These are phyloP conservation scores for Tylopilus sp. DNA, from an alignment of 768 basidiomycete species.

Conservation along the genomic window DNA sequence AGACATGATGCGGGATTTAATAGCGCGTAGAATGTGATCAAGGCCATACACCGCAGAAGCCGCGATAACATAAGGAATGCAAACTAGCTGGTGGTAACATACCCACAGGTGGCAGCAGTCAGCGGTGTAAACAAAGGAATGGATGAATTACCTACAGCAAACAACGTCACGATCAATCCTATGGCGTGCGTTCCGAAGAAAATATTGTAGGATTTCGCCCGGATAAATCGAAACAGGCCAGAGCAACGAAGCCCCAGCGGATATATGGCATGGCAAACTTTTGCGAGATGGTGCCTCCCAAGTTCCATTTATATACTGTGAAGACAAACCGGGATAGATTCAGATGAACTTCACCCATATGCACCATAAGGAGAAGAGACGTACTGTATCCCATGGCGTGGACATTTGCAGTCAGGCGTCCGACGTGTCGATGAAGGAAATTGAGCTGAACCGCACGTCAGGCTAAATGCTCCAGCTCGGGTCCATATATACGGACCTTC, in stretches of 20 bases:
- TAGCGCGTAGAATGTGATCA: conserved; percentile 55
- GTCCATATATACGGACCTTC: conserved; percentile 40
- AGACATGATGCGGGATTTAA: conserved; percentile 59
- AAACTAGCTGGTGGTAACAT: conserved; percentile 49
- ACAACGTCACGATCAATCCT: conserved; percentile 49
- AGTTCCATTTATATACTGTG: conserved; percentile 56
- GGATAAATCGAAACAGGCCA: conserved; percentile 51
- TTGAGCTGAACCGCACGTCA: conserved; percentile 49
- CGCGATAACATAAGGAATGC: conserved; percentile 54
- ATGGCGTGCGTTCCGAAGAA: conserved; percentile 62
- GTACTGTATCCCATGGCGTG: conserved; percentile 58
- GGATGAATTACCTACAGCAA: conserved; percentile 43
- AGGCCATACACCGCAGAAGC: conserved; percentile 48
- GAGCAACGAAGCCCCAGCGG: conserved; percentile 51
- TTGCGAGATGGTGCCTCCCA: conserved; percentile 38
- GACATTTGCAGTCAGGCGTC: conserved; percentile 51
- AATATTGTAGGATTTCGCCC: conserved; percentile 60
- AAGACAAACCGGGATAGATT: not conserved
- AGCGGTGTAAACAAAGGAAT: not conserved
- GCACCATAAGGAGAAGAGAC: conserved; percentile 18
- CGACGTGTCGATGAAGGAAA: conserved; percentile 70
- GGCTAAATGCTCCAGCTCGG: not conserved
- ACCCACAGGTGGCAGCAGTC: conserved; percentile 22
- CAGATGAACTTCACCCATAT: not conserved
- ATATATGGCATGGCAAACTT: conserved; percentile 34